phyloP scores from a whole-genome alignment of 495 filamentous ascomycete genomes.

The Talaromyces liani region DNA sequence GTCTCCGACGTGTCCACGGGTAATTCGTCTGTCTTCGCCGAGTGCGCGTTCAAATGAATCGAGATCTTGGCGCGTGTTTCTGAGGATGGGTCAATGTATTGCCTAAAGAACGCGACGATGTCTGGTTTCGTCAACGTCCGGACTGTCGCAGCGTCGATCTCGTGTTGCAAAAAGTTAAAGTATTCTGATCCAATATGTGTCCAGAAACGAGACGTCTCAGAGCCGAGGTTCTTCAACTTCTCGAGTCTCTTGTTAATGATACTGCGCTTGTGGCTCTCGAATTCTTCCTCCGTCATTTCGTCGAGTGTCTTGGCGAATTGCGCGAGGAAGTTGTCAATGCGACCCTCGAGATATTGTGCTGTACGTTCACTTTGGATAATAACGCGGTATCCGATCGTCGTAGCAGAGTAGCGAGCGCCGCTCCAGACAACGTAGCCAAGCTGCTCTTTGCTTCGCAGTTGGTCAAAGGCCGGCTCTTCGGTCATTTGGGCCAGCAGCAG shows the following conservation, averaged over 20 bases:
- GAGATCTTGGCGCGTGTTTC: slow-evolving; percentile 68
- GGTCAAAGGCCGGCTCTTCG: slow-evolving; percentile 89
- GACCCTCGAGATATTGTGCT: slow-evolving; percentile 70
- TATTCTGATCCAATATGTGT: slow-evolving; percentile 75
- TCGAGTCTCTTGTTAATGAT: slow-evolving; percentile 83
- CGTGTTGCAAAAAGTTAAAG: slow-evolving; percentile 79
- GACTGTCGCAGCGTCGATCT: slow-evolving; percentile 70
- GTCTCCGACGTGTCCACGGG: slow-evolving; percentile 37
- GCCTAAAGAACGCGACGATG: slow-evolving; percentile 68
- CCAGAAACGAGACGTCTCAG: slow-evolving; percentile 81
- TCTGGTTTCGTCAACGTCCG: slow-evolving; percentile 69
- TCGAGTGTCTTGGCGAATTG: slow-evolving; percentile 56
- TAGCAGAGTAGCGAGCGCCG: slow-evolving; percentile 58
- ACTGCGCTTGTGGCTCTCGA: slow-evolving; percentile 85
- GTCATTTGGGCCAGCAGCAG: slow-evolving; percentile 85
- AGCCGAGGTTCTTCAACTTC: slow-evolving; percentile 84
- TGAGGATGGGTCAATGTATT: slow-evolving; percentile 70
- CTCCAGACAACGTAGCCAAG: slow-evolving; percentile 95
- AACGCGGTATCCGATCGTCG: slow-evolving; percentile 76
- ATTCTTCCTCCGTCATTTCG: slow-evolving; percentile 75
- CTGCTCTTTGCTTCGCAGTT: slow-evolving; percentile 93
- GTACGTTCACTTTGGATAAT: slow-evolving; percentile 92
- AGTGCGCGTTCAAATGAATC: slow-evolving; percentile 74
- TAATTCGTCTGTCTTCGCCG: slow-evolving; percentile 18
- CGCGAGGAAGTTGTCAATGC: slow-evolving; percentile 78